phyloP scores from a whole-genome alignment of 257 asterid genomes.

The Nicotiana benthamiana region DNA sequence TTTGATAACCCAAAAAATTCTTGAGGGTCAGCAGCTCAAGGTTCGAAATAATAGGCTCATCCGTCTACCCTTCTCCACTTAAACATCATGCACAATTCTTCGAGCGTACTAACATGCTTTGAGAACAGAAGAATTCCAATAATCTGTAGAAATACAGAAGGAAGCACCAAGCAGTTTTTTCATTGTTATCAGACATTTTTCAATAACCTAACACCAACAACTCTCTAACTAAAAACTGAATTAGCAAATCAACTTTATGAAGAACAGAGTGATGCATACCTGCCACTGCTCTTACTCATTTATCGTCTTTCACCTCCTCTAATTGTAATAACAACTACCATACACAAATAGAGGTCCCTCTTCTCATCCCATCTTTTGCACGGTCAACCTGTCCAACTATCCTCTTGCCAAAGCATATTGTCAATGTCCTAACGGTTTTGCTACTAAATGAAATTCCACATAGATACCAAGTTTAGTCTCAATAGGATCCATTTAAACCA shows the following conservation, averaged over 20 bases:
- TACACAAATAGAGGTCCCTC: neutral
- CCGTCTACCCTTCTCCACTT: too few relatives aligned
- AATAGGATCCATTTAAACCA: neutral
- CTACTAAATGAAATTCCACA: neutral
- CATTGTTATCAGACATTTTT: neutral
- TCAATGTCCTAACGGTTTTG: neutral
- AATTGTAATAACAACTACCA: neutral
- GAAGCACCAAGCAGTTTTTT: neutral
- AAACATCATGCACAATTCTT: neutral
- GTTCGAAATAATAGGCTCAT: too few relatives aligned
- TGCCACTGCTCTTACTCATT: neutral
- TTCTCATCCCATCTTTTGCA: neutral
- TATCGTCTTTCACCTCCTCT: neutral
- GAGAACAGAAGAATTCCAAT: neutral
- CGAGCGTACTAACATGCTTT: neutral
- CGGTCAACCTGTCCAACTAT: neutral
- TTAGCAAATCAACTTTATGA: neutral
- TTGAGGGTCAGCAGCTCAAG: too few relatives aligned
- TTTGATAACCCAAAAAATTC: too few relatives aligned
- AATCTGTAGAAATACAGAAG: neutral
- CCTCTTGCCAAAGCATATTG: neutral
- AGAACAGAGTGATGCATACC: neutral
- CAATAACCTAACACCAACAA: neutral
- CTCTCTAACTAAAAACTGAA: neutral
- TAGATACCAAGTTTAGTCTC: neutral